These are phyloP conservation scores for Solanum okadae DNA, from an alignment of 257 asterid genomes.

Conservation along the genomic window DNA sequence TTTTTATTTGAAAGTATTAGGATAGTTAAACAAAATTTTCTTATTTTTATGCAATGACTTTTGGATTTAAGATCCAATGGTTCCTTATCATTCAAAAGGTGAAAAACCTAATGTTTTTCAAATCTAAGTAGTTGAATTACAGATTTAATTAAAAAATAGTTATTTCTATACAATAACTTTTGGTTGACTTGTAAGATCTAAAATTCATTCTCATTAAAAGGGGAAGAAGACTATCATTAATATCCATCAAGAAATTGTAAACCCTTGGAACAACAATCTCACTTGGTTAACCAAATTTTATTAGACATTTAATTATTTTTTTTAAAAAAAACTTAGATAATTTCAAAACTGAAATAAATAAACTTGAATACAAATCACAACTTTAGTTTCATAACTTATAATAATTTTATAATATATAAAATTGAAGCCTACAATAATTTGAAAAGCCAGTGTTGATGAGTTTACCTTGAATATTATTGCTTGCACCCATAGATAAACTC, in stretches of 20 bases:
- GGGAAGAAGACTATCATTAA: not conserved
- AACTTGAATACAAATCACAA: not conserved
- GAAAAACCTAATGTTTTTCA: no score
- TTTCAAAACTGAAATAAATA: not conserved
- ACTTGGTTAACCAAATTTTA: not conserved
- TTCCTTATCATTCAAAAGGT: no score
- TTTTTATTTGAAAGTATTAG: no score
- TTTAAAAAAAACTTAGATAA: not conserved
- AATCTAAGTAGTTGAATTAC: no score
- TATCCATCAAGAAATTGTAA: not conserved
- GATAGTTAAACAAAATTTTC: no score
- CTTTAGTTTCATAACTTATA: not conserved
- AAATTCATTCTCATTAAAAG: no score
- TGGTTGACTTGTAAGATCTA: no score
- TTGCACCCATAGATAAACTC: not conserved
- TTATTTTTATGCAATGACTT: no score
- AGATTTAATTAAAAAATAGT: no score
- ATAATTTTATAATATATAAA: not conserved
- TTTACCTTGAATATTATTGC: not conserved
- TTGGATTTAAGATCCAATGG: no score
- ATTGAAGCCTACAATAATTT: not conserved
- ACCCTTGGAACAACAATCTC: not conserved
- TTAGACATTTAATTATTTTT: no score
- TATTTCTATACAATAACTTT: no score
- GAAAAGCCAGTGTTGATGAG: not conserved